A percentile compares a stretch with the other conserved stretches of the same genome.
Conservation (phyloP, 2,329 filamentous ascomycete genomes). For the Neurospora sp. region DNA sequence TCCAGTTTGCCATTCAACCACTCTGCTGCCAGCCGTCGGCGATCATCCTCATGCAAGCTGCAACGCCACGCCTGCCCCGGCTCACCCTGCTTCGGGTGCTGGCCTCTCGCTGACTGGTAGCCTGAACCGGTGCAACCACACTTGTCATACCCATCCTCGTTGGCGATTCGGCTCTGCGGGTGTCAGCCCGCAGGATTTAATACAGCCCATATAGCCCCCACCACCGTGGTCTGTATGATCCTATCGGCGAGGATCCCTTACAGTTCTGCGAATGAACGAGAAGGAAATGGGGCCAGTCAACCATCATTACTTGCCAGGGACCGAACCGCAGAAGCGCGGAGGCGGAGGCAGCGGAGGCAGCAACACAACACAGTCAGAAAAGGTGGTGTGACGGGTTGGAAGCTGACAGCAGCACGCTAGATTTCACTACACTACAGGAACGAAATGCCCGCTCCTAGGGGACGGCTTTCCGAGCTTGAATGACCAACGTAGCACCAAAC, state of each 20-base stretch:
- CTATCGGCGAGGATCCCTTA: background rate
- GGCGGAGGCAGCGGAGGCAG: background rate
- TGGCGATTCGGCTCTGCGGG: background rate
- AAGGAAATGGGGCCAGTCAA: background rate
- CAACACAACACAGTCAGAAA: background rate
- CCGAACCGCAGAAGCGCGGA: background rate
- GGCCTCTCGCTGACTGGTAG: conserved; percentile 3
- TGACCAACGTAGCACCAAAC: background rate
- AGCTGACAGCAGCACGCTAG: background rate
- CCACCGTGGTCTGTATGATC: background rate
- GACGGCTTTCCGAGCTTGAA: background rate
- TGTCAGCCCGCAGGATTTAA: background rate
- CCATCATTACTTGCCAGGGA: background rate
- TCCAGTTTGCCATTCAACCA: background rate
- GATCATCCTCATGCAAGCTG: background rate
- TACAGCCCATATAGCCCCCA: background rate
- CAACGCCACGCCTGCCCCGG: background rate
- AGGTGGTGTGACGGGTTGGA: background rate
- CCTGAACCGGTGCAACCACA: background rate
- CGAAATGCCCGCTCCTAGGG: background rate
- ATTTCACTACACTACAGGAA: background rate
- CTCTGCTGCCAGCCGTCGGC: background rate
- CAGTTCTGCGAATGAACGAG: background rate
- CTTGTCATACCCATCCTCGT: background rate
- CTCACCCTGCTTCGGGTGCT: background rate